Percentiles rank a stretch among this genome's conserved stretches.
Evolutionary conservation across 768 basidiomycete species (phyloP).

Genomic region (Phlebiopsis gigantea): DNA sequence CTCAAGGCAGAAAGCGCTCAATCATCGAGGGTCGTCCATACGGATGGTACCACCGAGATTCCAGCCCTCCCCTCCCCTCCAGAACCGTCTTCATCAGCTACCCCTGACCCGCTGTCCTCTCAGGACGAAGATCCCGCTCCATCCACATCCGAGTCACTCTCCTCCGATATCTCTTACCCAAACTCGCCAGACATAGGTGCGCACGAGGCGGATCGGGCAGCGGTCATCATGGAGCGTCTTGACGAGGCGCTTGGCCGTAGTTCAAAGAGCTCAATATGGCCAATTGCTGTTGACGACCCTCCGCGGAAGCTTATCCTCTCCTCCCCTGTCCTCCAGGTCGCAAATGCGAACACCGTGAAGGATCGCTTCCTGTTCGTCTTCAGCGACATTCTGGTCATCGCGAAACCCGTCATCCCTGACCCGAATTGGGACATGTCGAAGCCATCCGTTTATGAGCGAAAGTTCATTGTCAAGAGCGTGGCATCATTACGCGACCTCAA

Average conservation of each 20-base stretch:
- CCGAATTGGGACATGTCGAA: conserved; percentile 58
- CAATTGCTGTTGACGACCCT: conserved; percentile 73
- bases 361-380: conserved; percentile 97
- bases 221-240: conserved; percentile 58
- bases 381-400: conserved; percentile 88
- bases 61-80: conserved; percentile 31
- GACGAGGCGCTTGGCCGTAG: conserved; percentile 67
- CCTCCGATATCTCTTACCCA: conserved; percentile 52
- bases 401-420: conserved; percentile 79
- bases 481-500: conserved; percentile 69
- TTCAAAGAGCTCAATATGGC: conserved; percentile 49
- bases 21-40: conserved; percentile 7
- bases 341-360: conserved; percentile 90
- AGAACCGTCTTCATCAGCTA: conserved; percentile 57
- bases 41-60: conserved; percentile 10
- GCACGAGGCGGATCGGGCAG: conserved; percentile 37
- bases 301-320: conserved; percentile 82
- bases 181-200: conserved; percentile 43
- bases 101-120: conserved; percentile 76
- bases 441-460: conserved; percentile 57
- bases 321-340: conserved; percentile 88
- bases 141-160: conserved; percentile 69
- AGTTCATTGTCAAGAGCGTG: conserved; percentile 86
- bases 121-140: conserved; percentile 64
- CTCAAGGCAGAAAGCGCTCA: not conserved